A percentile compares a stretch with the other conserved stretches of the same genome.
Evolutionary conservation across 345 rosid species (phyloP).

Genomic region (Noccaea caerulescens): DNA sequence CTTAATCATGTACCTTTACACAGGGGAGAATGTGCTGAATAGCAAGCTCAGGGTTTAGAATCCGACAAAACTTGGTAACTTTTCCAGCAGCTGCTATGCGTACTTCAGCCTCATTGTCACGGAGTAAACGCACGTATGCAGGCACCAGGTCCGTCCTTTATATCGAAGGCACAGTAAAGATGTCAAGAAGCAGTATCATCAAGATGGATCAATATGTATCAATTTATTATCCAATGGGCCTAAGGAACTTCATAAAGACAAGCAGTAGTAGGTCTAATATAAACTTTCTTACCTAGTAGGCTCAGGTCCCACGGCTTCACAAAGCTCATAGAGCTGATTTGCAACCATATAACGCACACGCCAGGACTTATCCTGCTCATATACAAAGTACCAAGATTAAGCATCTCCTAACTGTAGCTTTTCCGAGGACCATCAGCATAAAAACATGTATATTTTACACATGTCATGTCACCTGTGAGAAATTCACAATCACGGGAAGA

Average conservation of each 20-base stretch:
- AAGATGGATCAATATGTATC: slow-evolving; percentile 16
- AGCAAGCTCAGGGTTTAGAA: slow-evolving; percentile 86
- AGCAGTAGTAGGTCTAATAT: not conserved
- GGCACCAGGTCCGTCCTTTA: slow-evolving; percentile 83
- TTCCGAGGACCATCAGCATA: slow-evolving; percentile 14
- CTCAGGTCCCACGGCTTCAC: slow-evolving; percentile 96
- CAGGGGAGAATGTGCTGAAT: slow-evolving; percentile 90
- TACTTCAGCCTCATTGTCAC: slow-evolving; percentile 99
- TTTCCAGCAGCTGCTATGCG: slow-evolving; percentile 98
- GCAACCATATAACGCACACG: slow-evolving; percentile 99
- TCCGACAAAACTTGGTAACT: slow-evolving; percentile 93
- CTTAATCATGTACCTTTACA: slow-evolving; percentile 66
- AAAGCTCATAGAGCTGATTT: slow-evolving; percentile 92
- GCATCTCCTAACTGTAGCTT: slow-evolving; percentile 36
- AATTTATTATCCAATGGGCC: not conserved
- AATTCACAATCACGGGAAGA: slow-evolving; percentile 77
- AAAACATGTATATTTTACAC: not conserved
- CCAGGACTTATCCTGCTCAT: slow-evolving; percentile 91
- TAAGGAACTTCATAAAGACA: slow-evolving; percentile 2
- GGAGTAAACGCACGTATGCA: slow-evolving; percentile 90
- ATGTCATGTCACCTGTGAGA: slow-evolving; percentile 62
- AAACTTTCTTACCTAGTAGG: slow-evolving; percentile 71
- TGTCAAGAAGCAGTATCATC: slow-evolving; percentile 7
- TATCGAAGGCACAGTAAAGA: slow-evolving; percentile 11
- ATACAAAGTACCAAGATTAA: slow-evolving; percentile 21